Percentiles rank a stretch among this genome's conserved stretches.
Conservation (phyloP, 257 asterid genomes). For the Solanum phureja region DNA sequence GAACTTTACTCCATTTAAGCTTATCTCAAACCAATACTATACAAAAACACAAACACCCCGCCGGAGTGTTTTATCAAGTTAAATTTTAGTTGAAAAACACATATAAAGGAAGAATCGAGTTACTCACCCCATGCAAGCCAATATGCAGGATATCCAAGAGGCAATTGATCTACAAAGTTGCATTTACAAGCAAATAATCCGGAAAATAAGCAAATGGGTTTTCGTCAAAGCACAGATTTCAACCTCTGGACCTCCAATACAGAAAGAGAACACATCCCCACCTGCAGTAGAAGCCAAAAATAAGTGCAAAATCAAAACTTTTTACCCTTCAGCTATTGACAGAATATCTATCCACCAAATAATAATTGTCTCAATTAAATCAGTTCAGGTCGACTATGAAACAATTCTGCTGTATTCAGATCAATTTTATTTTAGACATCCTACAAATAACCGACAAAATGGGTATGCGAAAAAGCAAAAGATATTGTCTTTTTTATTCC, state of each 20-base stretch:
- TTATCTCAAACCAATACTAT: background rate
- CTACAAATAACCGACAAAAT: background rate
- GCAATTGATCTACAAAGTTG: constrained; percentile 26
- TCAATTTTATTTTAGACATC: background rate
- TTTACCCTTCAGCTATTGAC: background rate
- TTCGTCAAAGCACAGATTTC: background rate
- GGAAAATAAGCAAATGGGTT: background rate
- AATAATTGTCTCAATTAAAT: background rate
- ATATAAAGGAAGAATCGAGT: background rate
- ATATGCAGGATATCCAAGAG: constrained; percentile 41
- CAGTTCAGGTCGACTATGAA: background rate
- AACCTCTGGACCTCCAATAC: background rate
- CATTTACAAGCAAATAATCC: constrained; percentile 4
- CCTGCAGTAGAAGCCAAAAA: background rate
- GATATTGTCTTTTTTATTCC: background rate
- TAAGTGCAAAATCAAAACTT: background rate
- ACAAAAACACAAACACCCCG: background rate
- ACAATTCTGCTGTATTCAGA: background rate
- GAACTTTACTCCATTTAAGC: background rate
- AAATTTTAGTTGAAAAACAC: background rate
- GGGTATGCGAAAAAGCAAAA: background rate
- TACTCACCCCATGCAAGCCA: constrained; percentile 94
- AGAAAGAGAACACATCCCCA: background rate
- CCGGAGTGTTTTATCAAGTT: background rate
- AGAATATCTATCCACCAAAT: background rate